These are phyloP conservation scores for Domatiomyces catenatus DNA, from an alignment of 2,329 filamentous ascomycete species.

Conservation along the genomic window DNA sequence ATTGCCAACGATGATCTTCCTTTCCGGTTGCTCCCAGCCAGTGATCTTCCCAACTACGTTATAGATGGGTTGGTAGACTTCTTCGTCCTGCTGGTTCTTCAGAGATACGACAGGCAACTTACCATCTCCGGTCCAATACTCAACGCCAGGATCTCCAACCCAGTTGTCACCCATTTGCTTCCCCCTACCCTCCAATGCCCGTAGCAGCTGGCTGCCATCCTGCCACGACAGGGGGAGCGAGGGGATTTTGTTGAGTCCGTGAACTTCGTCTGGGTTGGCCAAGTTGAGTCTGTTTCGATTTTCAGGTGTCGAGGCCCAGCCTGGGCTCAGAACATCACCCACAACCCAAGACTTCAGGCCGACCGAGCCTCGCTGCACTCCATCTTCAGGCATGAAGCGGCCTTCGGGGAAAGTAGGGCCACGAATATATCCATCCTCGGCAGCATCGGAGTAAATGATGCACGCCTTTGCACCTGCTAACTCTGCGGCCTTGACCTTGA, in stretches of 20 bases:
- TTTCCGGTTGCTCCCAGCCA: conserved; percentile 69
- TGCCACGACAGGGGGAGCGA: conserved; percentile 82
- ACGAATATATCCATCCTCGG: conserved; percentile 62
- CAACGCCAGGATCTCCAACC: conserved; percentile 59
- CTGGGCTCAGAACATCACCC: conserved; percentile 84
- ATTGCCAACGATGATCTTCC: conserved; percentile 79
- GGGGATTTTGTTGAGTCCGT: conserved; percentile 66
- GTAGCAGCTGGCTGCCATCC: conserved; percentile 66
- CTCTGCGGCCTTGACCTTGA: conserved; percentile 86
- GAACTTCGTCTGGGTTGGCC: conserved; percentile 45
- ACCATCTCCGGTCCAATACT: conserved; percentile 63
- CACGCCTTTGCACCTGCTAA: conserved; percentile 72
- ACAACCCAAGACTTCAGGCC: conserved; percentile 67
- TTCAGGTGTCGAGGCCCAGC: conserved; percentile 46
- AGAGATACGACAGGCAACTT: conserved; percentile 65
- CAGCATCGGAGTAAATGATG: conserved; percentile 82
- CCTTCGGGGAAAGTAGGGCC: conserved; percentile 63
- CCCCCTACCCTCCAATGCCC: conserved; percentile 61
- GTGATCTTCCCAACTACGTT: conserved; percentile 75
- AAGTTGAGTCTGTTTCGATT: conserved; percentile 44
- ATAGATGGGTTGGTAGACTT: conserved; percentile 69
- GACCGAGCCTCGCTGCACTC: conserved; percentile 69
- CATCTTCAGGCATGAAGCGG: conserved; percentile 63
- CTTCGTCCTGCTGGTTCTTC: conserved; percentile 75
- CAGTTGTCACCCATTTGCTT: conserved; percentile 53